phyloP scores from a whole-genome alignment of 2,329 filamentous ascomycete species.

The Fusarium irregulare region DNA sequence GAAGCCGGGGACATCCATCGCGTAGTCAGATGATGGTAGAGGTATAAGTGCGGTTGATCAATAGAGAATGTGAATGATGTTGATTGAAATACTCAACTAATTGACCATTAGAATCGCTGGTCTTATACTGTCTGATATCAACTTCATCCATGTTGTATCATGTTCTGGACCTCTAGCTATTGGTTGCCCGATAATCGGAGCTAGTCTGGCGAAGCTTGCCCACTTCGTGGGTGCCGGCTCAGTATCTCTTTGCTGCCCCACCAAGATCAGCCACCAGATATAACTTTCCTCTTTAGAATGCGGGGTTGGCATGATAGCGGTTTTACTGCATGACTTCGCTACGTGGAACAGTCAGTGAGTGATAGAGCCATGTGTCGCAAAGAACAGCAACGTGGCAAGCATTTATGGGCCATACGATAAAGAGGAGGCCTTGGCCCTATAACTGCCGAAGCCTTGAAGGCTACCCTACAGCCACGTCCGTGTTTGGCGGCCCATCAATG shows the following conservation, averaged over 20 bases:
- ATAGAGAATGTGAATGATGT: fast-evolving
- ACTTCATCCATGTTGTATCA: fast-evolving
- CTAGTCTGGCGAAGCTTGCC: conserved; percentile 21
- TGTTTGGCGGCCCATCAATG: background rate
- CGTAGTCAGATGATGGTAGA: fast-evolving
- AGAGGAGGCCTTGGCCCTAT: background rate
- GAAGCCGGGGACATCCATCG: conserved; percentile 48
- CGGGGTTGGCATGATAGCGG: background rate
- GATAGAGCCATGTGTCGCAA: fast-evolving
- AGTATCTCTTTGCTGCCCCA: conserved; percentile 1
- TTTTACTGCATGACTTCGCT: background rate
- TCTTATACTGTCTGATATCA: background rate
- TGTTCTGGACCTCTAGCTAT: too few species aligned
- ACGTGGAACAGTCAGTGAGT: fast-evolving
- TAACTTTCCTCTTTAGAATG: conserved; percentile 23
- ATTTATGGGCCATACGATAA: background rate
- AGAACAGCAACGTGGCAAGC: background rate
- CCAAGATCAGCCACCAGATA: conserved; percentile 8
- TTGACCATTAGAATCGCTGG: fast-evolving
- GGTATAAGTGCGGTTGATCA: fast-evolving
- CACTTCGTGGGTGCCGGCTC: background rate
- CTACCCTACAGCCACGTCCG: background rate
- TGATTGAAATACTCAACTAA: fast-evolving
- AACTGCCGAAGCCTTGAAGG: background rate
- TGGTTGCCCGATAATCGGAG: background rate